A percentile compares a stretch with the other conserved stretches of the same genome.
phyloP scores from a whole-genome alignment of 2,329 filamentous ascomycete genomes.

The Sclerotiophoma versabilis region DNA sequence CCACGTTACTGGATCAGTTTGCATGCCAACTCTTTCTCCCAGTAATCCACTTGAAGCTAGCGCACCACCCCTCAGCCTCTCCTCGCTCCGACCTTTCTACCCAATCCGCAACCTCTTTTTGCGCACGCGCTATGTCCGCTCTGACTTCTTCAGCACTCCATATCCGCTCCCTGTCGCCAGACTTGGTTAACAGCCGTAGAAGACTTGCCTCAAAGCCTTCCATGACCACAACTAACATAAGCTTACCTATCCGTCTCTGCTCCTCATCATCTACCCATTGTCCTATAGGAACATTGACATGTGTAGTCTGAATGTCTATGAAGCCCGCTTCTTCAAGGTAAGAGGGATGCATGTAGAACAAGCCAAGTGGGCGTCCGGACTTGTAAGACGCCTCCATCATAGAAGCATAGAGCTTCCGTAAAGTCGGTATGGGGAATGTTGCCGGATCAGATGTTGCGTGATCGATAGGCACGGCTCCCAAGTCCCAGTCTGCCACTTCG shows the following conservation, averaged over 20 bases:
- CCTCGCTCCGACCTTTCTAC: slow-evolving; percentile 29
- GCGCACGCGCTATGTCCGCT: slow-evolving; percentile 29
- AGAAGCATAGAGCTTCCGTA: slow-evolving; percentile 37
- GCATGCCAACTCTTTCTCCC: slow-evolving; percentile 41
- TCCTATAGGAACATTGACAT: slow-evolving; percentile 48
- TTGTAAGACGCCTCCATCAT: slow-evolving; percentile 50
- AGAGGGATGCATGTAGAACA: slow-evolving; percentile 52
- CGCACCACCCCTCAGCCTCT: slow-evolving; percentile 43
- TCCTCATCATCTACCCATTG: slow-evolving; percentile 42
- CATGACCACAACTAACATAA: slow-evolving; percentile 44
- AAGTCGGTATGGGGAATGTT: slow-evolving; percentile 31
- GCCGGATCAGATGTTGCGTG: slow-evolving; percentile 8
- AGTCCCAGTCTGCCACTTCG: slow-evolving; percentile 54
- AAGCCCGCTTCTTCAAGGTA: slow-evolving; percentile 55
- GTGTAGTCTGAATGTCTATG: slow-evolving; percentile 50
- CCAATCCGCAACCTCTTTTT: slow-evolving; percentile 40
- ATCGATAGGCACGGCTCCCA: slow-evolving; percentile 29
- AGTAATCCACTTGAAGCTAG: slow-evolving; percentile 47
- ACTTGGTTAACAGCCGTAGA: slow-evolving; percentile 39
- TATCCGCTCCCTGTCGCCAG: slow-evolving; percentile 33
- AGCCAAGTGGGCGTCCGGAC: slow-evolving; percentile 51
- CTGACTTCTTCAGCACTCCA: slow-evolving; percentile 42
- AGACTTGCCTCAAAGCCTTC: slow-evolving; percentile 42
- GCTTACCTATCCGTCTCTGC: slow-evolving; percentile 43
- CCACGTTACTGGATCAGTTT: not conserved